phyloP scores from a whole-genome alignment of 331 rosid genomes.

The Rosa hybrid region DNA sequence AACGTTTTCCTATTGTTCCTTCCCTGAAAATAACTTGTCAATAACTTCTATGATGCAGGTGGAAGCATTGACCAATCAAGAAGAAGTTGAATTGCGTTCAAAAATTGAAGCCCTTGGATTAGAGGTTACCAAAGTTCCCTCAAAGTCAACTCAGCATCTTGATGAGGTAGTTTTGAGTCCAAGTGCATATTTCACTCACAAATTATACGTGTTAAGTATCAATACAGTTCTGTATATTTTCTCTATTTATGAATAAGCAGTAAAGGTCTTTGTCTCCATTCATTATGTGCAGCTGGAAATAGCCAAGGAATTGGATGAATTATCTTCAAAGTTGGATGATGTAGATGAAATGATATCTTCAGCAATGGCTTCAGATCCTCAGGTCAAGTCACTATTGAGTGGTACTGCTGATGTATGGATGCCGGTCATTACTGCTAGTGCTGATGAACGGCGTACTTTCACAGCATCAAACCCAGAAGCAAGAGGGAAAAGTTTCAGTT shows the following conservation, averaged over 20 bases:
- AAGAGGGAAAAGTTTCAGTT: constrained; percentile 32
- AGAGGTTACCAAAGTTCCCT: constrained; percentile 89
- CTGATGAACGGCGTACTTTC: constrained; percentile 77
- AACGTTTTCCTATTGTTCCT: neutral
- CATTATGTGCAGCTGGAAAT: constrained; percentile 64
- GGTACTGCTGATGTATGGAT: constrained; percentile 84
- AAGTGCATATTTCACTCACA: neutral
- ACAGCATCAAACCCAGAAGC: constrained; percentile 39
- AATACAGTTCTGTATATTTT: neutral
- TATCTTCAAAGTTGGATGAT: constrained; percentile 80
- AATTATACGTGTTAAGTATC: neutral
- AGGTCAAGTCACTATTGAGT: constrained; percentile 77
- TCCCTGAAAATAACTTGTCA: constrained; percentile 6
- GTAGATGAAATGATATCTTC: constrained; percentile 89
- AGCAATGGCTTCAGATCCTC: constrained; percentile 86
- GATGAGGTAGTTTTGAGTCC: constrained; percentile 55
- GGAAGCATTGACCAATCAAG: constrained; percentile 80
- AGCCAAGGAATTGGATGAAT: constrained; percentile 82
- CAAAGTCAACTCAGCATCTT: constrained; percentile 57
- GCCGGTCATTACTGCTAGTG: constrained; percentile 85
- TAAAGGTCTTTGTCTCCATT: constrained; percentile 9
- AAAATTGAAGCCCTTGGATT: constrained; percentile 93
- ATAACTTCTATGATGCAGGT: constrained; percentile 49
- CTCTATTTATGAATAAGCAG: constrained; percentile 5
- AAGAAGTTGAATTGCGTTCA: constrained; percentile 89